Percentiles rank a stretch among this genome's conserved stretches.
Evolutionary conservation across 257 asterid genomes (phyloP).

Genomic region (Rehmannia glutinosa): DNA sequence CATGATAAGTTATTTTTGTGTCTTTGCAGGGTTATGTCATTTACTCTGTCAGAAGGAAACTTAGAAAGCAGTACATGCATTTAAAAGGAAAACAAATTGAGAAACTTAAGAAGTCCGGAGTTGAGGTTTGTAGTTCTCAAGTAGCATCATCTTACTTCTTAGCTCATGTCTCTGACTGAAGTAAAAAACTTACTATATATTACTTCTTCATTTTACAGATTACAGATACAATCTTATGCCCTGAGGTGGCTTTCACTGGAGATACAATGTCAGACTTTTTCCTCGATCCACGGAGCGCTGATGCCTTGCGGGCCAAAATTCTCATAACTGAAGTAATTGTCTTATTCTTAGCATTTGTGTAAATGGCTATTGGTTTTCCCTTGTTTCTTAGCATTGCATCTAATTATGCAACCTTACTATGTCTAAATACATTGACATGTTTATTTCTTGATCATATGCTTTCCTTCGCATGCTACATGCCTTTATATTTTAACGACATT

Average conservation of each 20-base stretch:
- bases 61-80: slow-evolving; percentile 83
- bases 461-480: no score
- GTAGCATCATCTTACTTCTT: not conserved
- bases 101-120: slow-evolving; percentile 94
- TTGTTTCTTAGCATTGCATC: no score
- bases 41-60: slow-evolving; percentile 84
- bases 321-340: slow-evolving; percentile 82
- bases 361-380: not conserved
- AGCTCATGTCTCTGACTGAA: not conserved
- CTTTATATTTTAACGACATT: no score
- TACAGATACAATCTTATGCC: slow-evolving; percentile 78
- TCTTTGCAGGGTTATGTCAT: slow-evolving; percentile 83
- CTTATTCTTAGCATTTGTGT: not conserved
- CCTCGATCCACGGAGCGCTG: slow-evolving; percentile 82
- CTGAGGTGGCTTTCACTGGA: slow-evolving; percentile 98
- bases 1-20: not conserved
- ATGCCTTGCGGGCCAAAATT: slow-evolving; percentile 91
- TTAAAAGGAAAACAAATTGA: slow-evolving; percentile 88
- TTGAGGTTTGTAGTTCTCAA: slow-evolving; percentile 48
- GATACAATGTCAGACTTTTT: slow-evolving; percentile 82
- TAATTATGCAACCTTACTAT: not conserved
- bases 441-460: no score
- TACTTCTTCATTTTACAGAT: slow-evolving; percentile 48
- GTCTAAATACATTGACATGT: not conserved
- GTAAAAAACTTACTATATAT: not conserved